These are phyloP conservation scores for Yarrowia sp. DNA, from an alignment of 805 yeast species.

Conservation along the genomic window DNA sequence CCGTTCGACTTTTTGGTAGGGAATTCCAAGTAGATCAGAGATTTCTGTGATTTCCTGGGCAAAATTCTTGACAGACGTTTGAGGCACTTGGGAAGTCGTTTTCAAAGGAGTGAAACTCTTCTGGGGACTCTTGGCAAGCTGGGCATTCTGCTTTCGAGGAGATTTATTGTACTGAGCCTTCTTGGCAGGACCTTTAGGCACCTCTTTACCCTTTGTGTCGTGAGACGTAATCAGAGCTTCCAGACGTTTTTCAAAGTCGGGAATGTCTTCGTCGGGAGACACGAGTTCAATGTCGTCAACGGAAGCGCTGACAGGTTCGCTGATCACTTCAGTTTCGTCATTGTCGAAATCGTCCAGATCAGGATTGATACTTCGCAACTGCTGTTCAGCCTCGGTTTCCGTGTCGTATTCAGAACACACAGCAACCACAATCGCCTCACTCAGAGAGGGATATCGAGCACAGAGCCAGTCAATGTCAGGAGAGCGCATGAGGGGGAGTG, in stretches of 20 bases:
- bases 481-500: background rate
- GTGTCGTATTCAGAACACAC: constrained; percentile 20
- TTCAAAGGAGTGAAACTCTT: background rate
- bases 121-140: background rate
- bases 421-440: constrained; percentile 6
- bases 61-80: background rate
- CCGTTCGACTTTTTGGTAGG: background rate
- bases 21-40: background rate
- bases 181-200: background rate
- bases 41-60: background rate
- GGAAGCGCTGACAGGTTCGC: too few relatives aligned
- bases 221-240: background rate
- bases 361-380: constrained; percentile 6
- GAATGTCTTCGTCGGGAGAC: background rate
- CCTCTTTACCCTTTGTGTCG: background rate
- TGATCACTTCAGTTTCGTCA: background rate
- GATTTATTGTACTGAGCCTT: background rate
- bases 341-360: background rate
- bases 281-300: background rate
- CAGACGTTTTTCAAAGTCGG: constrained; percentile 12
- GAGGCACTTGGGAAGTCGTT: too few relatives aligned
- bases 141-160: background rate
- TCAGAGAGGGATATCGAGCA: constrained; percentile 14
- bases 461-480: constrained; percentile 17
- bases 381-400: background rate